Evolutionary conservation across 768 basidiomycete genomes (phyloP).

Genomic region (Lyophyllum atratum): DNA sequence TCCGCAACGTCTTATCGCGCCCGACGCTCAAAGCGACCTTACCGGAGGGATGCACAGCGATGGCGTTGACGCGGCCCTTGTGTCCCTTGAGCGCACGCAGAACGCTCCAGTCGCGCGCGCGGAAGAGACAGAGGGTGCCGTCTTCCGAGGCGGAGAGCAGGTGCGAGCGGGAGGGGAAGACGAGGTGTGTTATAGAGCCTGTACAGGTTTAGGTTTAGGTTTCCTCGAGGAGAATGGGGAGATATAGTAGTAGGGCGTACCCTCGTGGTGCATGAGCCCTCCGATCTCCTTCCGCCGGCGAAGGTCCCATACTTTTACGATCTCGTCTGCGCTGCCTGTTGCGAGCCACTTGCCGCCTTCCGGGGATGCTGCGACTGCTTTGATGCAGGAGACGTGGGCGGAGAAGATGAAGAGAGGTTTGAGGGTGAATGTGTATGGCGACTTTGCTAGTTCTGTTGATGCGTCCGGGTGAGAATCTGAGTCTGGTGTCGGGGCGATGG

Average conservation of each 20-base stretch:
- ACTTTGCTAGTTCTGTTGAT: neutral
- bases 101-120: conserved; percentile 92
- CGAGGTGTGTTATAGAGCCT: conserved; percentile 92
- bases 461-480: neutral
- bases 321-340: conserved; percentile 94
- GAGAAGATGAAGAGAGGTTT: conserved; percentile 95
- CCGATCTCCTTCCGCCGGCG: conserved; percentile 91
- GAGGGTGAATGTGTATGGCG: conserved; percentile 32
- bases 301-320: conserved; percentile 96
- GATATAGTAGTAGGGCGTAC: conserved; percentile 42
- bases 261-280: conserved; percentile 92
- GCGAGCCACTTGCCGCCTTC: conserved; percentile 95
- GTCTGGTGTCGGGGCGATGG: conserved; percentile 28
- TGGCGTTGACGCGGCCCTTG: conserved; percentile 87
- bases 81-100: conserved; percentile 89
- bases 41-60: conserved; percentile 91
- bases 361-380: conserved; percentile 86
- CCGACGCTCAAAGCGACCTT: conserved; percentile 92
- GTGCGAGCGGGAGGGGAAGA: conserved; percentile 87
- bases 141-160: conserved; percentile 92
- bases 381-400: conserved; percentile 92
- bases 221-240: neutral
- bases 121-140: conserved; percentile 87
- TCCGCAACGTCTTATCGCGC: conserved; percentile 83
- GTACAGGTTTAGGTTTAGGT: conserved; percentile 1